Evolutionary conservation across 768 basidiomycete species (phyloP), one percentile per base, ranked within the genome.

Genomic region (Mycena indigotica): DNA sequence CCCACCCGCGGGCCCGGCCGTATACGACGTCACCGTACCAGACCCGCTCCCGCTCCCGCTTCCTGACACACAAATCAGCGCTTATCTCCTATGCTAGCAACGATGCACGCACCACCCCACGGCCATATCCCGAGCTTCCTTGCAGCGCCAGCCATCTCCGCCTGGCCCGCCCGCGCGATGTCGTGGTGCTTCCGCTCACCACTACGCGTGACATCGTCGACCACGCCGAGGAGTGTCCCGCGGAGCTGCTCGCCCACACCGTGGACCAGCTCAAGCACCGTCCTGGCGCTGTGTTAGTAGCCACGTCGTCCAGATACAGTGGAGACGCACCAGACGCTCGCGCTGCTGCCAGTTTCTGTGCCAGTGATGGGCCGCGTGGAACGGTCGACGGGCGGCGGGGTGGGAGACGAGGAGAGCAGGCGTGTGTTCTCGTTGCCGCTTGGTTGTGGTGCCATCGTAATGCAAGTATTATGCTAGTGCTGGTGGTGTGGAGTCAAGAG

Each of bases 161-260:
- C 50, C 23, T 40, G 10, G 1, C 61, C 61, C 16, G 46, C 35
- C 1, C 57, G 48, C 4, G 61, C 61, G 10, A 62, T 46, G 1
- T 58, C 29, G 39, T 62, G 61, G 44, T 62, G 61, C 38, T 55
- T 58, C 28, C 41, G 53, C 53, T 58, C 56, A 2, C 61, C 57
- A 0, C 25, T 51, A 41, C 44, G 40, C 32, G 54, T 57, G 38
- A 28, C 28, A 54, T 56, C 54, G 53, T 62, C 61, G 25, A 62
- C 52, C 6, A 54, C 45, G 28, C 57, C 61, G 44, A 62, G 54
- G 29, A 62, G 10, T 2, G 56, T 58, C 0, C 61, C 61, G 28
- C 61, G 56, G 15, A 56, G n/a, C 41, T 16, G 52, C 40, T 62
- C 61, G 5, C 61, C 61, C 10, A 50, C 40, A 49, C 58, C 58